phyloP scores from a whole-genome alignment of 2,329 filamentous ascomycete genomes.

The Exserohilum rostratum region DNA sequence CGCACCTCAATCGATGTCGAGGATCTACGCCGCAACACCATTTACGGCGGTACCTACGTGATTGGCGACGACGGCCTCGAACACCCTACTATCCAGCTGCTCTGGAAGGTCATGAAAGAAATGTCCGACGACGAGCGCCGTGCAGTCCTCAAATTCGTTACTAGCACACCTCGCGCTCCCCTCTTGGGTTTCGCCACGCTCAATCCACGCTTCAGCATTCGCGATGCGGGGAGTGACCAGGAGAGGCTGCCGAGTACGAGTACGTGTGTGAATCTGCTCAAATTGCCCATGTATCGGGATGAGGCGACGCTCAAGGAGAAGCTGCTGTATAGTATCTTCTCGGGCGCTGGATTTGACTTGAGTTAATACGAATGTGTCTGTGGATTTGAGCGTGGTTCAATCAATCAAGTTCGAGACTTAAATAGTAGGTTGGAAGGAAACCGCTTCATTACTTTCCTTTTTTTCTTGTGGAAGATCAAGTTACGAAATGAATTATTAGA shows the following conservation, averaged over 20 bases:
- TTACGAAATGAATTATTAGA: no score
- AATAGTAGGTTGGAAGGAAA: no score
- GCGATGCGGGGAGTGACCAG: slow-evolving; percentile 80
- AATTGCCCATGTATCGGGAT: slow-evolving; percentile 80
- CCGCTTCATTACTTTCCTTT: no score
- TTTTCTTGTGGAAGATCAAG: no score
- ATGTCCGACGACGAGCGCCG: slow-evolving; percentile 78
- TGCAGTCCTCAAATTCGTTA: slow-evolving; percentile 94
- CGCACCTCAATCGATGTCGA: slow-evolving; percentile 83
- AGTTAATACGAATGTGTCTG: slow-evolving; percentile 17
- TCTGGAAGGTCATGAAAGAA: slow-evolving; percentile 86
- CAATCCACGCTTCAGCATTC: slow-evolving; percentile 84
- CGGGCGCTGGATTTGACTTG: slow-evolving; percentile 87
- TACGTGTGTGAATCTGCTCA: slow-evolving; percentile 93
- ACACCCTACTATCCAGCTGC: slow-evolving; percentile 82
- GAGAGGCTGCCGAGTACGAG: slow-evolving; percentile 86
- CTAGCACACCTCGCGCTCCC: slow-evolving; percentile 87
- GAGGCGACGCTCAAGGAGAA: slow-evolving; percentile 74
- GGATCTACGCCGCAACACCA: slow-evolving; percentile 82
- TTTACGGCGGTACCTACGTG: slow-evolving; percentile 85
- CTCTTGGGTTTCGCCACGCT: slow-evolving; percentile 87
- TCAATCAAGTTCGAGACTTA: no score
- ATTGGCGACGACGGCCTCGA: slow-evolving; percentile 89
- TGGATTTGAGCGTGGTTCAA: background rate
- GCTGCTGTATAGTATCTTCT: slow-evolving; percentile 85